Percentiles rank a stretch among this genome's conserved stretches.
phyloP scores from a whole-genome alignment of 2,329 filamentous ascomycete species.

The Chaetomiaceae sp. region DNA sequence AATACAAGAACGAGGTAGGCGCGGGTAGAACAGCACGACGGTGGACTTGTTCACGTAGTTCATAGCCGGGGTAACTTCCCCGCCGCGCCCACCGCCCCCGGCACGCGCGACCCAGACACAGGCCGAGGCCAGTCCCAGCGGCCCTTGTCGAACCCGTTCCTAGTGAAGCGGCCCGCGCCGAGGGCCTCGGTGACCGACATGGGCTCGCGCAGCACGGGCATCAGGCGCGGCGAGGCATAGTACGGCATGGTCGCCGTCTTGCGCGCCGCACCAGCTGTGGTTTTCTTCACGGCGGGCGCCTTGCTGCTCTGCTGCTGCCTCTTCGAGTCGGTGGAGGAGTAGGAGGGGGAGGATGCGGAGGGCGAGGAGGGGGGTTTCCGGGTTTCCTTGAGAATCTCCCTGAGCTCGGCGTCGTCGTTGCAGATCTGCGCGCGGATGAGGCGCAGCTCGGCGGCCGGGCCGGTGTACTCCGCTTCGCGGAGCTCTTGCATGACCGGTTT shows the following conservation, averaged over 20 bases:
- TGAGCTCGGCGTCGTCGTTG: slow-evolving; percentile 65
- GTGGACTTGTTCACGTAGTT: no score
- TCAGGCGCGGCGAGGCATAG: slow-evolving; percentile 31
- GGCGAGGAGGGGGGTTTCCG: slow-evolving; percentile 17
- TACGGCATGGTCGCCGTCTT: slow-evolving; percentile 29
- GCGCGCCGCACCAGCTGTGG: background rate
- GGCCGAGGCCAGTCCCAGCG: slow-evolving; percentile 7
- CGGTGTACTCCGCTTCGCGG: slow-evolving; percentile 38
- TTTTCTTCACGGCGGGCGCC: no score
- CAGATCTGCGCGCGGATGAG: slow-evolving; percentile 85
- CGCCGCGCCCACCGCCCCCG: background rate
- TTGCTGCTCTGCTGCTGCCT: background rate
- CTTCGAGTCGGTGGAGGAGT: background rate
- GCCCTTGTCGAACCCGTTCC: slow-evolving; percentile 6
- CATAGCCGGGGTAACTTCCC: background rate
- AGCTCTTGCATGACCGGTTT: slow-evolving; percentile 74
- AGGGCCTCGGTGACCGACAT: slow-evolving; percentile 34
- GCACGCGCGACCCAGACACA: background rate
- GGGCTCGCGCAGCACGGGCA: slow-evolving; percentile 34
- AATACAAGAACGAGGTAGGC: no score
- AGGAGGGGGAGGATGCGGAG: background rate
- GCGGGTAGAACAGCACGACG: no score
- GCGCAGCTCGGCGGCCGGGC: slow-evolving; percentile 43
- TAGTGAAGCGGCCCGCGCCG: slow-evolving; percentile 13
- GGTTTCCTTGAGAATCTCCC: slow-evolving; percentile 60